A percentile compares a stretch with the other conserved stretches of the same genome.
phyloP scores from a whole-genome alignment of 2,329 filamentous ascomycete genomes.

The Arthrobotrys conoides region DNA sequence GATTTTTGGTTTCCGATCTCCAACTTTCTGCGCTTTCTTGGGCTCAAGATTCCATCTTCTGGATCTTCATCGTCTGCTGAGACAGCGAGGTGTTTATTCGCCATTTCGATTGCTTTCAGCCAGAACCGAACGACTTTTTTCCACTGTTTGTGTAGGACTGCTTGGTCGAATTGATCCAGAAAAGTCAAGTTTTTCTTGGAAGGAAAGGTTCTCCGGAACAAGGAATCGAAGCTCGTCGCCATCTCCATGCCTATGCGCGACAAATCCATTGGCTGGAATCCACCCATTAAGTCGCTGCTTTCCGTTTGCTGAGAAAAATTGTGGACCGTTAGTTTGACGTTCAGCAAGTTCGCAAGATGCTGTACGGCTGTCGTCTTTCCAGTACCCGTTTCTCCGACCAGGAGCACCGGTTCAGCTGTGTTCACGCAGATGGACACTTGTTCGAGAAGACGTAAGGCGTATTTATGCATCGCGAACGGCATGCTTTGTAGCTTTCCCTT shows the following conservation, averaged over 20 bases:
- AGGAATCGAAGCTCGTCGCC: slow-evolving; percentile 89
- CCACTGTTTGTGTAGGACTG: slow-evolving; percentile 87
- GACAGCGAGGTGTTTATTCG: slow-evolving; percentile 77
- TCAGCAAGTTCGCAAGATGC: slow-evolving; percentile 85
- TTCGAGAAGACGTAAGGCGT: slow-evolving; percentile 87
- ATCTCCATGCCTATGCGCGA: slow-evolving; percentile 80
- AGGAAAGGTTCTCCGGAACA: slow-evolving; percentile 91
- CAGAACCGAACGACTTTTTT: slow-evolving; percentile 85
- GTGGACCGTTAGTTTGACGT: slow-evolving; percentile 89
- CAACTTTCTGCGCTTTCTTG: slow-evolving; percentile 75
- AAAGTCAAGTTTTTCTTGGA: slow-evolving; percentile 89
- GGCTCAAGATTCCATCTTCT: slow-evolving; percentile 71
- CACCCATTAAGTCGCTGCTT: slow-evolving; percentile 92
- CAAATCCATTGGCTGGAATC: slow-evolving; percentile 95
- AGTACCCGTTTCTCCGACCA: slow-evolving; percentile 99
- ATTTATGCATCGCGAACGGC: slow-evolving; percentile 88
- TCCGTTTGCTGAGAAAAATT: slow-evolving; percentile 99
- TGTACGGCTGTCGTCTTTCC: slow-evolving; percentile 98
- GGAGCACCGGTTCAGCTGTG: slow-evolving; percentile 86
- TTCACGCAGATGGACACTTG: slow-evolving; percentile 87
- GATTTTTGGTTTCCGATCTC: slow-evolving; percentile 71
- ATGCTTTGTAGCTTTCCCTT: slow-evolving; percentile 71
- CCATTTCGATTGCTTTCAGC: slow-evolving; percentile 90
- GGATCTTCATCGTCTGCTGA: slow-evolving; percentile 70
- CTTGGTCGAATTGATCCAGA: slow-evolving; percentile 83